Base-by-base conservation (phyloP, 352 stramenopile species). In the Thraustotheca clavata region DNA sequence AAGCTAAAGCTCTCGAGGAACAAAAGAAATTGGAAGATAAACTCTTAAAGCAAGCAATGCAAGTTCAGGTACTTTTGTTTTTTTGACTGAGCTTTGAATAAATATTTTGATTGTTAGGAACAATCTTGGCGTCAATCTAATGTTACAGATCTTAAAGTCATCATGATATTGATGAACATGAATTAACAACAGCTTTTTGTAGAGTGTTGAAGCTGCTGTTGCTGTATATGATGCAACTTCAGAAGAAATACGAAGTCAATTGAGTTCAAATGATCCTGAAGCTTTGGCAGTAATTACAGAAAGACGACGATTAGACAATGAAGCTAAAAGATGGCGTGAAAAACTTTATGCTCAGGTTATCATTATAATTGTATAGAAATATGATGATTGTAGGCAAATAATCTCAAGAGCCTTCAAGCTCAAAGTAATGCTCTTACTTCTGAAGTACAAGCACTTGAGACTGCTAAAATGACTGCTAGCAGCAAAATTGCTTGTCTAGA, bases 21-120 rank as follows among this genome's bases (percentile, higher is more conserved):
- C 14, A 50, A 29, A 50, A 12, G 43, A 50, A 6, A 29, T 14
- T 22, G 43, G 77, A 90, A 59, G 60, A 67, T 0, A 66, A 81
- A 39, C 62, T 90, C 9, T 59, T 89, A 14, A 70, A 82, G 34
- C 71, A 76, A 36, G 77, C 86, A 1, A 57, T 73, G n/a, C n/a
- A n/a, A n/a, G n/a, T n/a, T n/a, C n/a, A n/a, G n/a, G n/a, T n/a
- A n/a, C n/a, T n/a, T n/a, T n/a, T n/a, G n/a, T n/a, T n/a, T n/a
- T n/a, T n/a, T n/a, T 41, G 31, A 60, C 31, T 68, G 24, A 46
- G n/a, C n/a, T n/a, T 46, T 46, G n/a, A n/a, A 18, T 46, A 46
- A n/a, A 18, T 16, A 18, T 16, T 46, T 46, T 46, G 38, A 16
- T 46, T 46, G 16, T 16, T 40, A 57, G 6, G 48, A 57, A 40